phyloP scores from a whole-genome alignment of 1,284 basidiomycete species.

The Apiotrichum sp. region DNA sequence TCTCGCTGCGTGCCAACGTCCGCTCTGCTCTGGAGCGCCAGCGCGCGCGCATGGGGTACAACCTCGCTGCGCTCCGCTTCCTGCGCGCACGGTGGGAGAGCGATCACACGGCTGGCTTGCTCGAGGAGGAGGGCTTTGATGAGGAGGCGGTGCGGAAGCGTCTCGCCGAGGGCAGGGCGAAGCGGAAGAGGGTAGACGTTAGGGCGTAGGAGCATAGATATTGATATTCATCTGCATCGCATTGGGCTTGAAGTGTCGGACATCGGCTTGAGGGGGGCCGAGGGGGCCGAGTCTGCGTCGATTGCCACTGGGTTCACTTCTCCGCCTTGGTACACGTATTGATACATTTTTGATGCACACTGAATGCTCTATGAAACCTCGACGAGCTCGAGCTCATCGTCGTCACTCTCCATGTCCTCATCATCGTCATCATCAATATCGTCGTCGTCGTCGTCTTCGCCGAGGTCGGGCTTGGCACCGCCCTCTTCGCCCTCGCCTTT shows the following conservation, averaged over 20 bases:
- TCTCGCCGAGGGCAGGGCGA: constrained; percentile 59
- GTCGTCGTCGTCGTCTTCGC: constrained; percentile 5
- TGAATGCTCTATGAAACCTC: constrained; percentile 2
- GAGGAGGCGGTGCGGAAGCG: constrained; percentile 68
- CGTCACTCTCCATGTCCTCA: constrained; percentile 9
- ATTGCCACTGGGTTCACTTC: background rate
- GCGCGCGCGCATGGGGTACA: constrained; percentile 64
- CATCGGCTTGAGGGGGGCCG: no score
- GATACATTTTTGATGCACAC: background rate
- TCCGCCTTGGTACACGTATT: background rate
- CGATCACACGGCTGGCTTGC: constrained; percentile 70
- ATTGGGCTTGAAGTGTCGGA: background rate
- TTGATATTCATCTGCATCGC: constrained; percentile 1
- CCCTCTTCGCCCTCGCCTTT: constrained; percentile 1
- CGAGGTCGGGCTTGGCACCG: no score
- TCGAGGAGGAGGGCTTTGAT: constrained; percentile 68
- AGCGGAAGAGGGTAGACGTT: constrained; percentile 51
- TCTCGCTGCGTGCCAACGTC: constrained; percentile 74
- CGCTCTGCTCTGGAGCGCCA: constrained; percentile 70
- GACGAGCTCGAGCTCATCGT: constrained; percentile 25
- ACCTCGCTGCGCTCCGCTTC: constrained; percentile 81
- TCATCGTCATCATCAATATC: no score
- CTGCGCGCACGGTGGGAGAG: constrained; percentile 70
- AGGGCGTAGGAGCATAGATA: constrained; percentile 6
- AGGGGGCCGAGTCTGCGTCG: no score